Evolutionary conservation across 2,329 filamentous ascomycete genomes (phyloP).

Genomic region (Hymenoscyphus infarciens): DNA sequence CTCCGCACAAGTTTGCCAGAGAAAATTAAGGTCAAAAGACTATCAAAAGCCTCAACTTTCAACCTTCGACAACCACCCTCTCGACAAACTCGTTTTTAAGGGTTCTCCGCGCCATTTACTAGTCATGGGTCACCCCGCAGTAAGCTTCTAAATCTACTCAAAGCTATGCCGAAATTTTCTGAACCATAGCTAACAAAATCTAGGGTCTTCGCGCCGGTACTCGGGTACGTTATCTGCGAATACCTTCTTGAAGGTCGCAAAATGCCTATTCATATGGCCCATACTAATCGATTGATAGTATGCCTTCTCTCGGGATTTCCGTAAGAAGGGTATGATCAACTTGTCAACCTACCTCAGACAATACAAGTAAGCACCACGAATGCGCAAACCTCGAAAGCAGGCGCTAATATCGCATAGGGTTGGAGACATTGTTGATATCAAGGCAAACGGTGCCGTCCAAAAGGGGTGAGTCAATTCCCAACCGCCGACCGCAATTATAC

Average conservation of each 20-base stretch:
- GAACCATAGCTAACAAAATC: not conserved
- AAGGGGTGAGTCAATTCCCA: constrained; percentile 69
- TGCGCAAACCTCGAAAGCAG: not conserved
- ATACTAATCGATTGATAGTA: constrained; percentile 49
- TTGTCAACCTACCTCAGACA: constrained; percentile 91
- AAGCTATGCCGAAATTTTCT: no score
- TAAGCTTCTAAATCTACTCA: no score
- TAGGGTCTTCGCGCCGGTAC: constrained; percentile 78
- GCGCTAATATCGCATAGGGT: constrained; percentile 53
- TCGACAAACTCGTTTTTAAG: constrained; percentile 24
- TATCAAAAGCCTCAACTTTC: constrained; percentile 2
- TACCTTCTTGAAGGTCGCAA: not conserved
- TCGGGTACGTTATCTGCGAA: constrained; percentile 57
- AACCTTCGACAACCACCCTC: constrained; percentile 12
- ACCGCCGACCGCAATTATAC: constrained; percentile 14
- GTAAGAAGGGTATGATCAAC: constrained; percentile 90
- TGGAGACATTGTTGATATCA: constrained; percentile 98
- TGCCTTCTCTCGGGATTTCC: constrained; percentile 92
- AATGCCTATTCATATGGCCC: not conserved
- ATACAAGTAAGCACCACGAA: constrained; percentile 66
- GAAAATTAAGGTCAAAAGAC: not conserved
- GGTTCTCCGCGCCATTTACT: no score
- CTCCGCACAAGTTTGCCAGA: not conserved
- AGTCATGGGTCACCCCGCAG: no score
- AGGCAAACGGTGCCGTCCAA: constrained; percentile 96